Percentiles rank a stretch among this genome's conserved stretches.
phyloP scores from a whole-genome alignment of 2,329 filamentous ascomycete genomes.

The Epichloe gansuensis region DNA sequence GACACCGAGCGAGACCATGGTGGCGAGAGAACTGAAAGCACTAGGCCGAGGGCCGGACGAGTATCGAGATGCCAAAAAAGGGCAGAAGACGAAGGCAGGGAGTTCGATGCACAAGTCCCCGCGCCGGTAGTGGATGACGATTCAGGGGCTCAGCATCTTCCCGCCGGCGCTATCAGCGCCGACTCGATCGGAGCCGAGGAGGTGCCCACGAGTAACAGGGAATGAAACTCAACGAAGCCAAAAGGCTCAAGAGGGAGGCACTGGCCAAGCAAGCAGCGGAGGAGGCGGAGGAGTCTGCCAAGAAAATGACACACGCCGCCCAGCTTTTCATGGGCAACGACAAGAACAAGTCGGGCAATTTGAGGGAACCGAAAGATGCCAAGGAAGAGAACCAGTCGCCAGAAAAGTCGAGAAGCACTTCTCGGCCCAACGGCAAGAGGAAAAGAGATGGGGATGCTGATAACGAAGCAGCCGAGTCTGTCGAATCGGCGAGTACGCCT shows the following conservation, averaged over 20 bases:
- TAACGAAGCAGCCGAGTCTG: slow-evolving; percentile 17
- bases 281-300: slow-evolving; percentile 46
- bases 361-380: slow-evolving; percentile 17
- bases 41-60: slow-evolving; percentile 56
- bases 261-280: slow-evolving; percentile 49
- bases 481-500: slow-evolving; percentile 14
- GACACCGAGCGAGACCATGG: slow-evolving; percentile 78
- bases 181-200: slow-evolving; percentile 47
- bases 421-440: slow-evolving; percentile 28
- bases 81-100: slow-evolving; percentile 52
- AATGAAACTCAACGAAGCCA: slow-evolving; percentile 68
- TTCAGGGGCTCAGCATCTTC: slow-evolving; percentile 39
- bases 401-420: slow-evolving; percentile 18
- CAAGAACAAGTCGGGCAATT: slow-evolving; percentile 5
- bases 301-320: slow-evolving; percentile 38
- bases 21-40: slow-evolving; percentile 61
- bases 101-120: slow-evolving; percentile 38
- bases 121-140: slow-evolving; percentile 32
- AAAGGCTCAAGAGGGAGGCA: slow-evolving; percentile 59
- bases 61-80: slow-evolving; percentile 48
- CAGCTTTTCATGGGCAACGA: slow-evolving; percentile 27
- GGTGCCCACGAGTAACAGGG: slow-evolving; percentile 54
- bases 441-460: slow-evolving; percentile 30
- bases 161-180: slow-evolving; percentile 47
- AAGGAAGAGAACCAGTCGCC: slow-evolving; percentile 8